Base-by-base conservation (phyloP, 1,139 yeast genomes). In the Suhomyces ambrosiae region DNA sequence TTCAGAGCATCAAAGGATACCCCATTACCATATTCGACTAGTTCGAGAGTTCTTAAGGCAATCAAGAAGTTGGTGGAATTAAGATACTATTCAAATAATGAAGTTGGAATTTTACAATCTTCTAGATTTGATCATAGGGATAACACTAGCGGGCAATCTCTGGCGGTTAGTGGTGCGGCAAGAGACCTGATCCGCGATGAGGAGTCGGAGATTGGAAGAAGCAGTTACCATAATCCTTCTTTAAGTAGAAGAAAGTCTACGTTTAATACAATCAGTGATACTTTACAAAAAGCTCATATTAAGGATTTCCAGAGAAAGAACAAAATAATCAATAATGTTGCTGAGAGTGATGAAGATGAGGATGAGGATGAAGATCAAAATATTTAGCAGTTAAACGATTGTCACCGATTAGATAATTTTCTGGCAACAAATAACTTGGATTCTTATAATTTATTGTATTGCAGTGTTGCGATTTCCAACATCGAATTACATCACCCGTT, bases 1-100 rank as follows among this genome's bases (percentile, higher is more conserved):
- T 86, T 83, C 60, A 74, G 95, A 47, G 97, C 97, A 0, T 83
- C 94, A 4, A 79, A 92, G 44, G 96, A 90, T 46, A 68, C 88
- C 4, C 87, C 94, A 4, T 65, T 92, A 38, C 98, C 98, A 0
- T 90, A 88, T 50, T 75, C 81, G 0, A 63, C 79, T 0, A 54
- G 68, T 2, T 36, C 44, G 1, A 58, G 53, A 30, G 72, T 69
- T 12, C 73, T 71, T 41, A 48, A 46, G 21, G 76, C 77, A 2
- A 65, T 71, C 29, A 66, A 66, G 40, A 61, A 57, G 39, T 54
- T 71, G 46, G 75, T 69, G n/a, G 55, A 54, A 17, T 52, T 68
- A 41, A 58, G 64, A 35, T 71, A 68, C 46, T 37, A 40, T 10
- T 11, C 34, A 10, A 26, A 11, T 16, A 19, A 23, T 4, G 39